Evolutionary conservation across 2,329 filamentous ascomycete species (phyloP), one percentile per base, ranked within the genome.

Genomic region (Xylaria arbuscula): DNA sequence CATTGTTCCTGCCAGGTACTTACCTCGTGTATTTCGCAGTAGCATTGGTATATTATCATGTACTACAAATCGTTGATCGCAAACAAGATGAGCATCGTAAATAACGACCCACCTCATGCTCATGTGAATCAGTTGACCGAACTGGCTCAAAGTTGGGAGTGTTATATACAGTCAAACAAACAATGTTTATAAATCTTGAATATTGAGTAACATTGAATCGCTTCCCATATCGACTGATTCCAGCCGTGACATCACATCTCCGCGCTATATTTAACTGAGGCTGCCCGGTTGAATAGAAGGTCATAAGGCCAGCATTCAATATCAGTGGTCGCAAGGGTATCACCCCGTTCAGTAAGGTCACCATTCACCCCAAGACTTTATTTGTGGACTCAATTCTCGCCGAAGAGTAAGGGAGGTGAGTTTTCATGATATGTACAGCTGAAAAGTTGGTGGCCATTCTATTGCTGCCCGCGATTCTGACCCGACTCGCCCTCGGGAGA

Each of bases 401-500:
- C 28, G 28, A 28, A 5, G 28, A 28, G 28, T 28, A 28, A 28
- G 28, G 5, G 28, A 28, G 28, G 45, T 1, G 34, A 42, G 11
- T 22, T 34, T 17, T 10, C 17, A 22, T 22, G 15, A 40, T 34
- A 66, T 51, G n/a, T 34, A 57, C 13, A 24, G 13, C 36, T 22
- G 51, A 60, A 42, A 34, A 2, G 11, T 7, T 34, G 47, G 15
- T 22, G 24, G 54, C 13, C 34, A 15, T 56, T 47, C 55, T 24
- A 60, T 38, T n/a, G 62, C 55, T 36, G 65, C 40, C 48, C 47
- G 4, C 53, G 54, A 24, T 40, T 45, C 50, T 62, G 55, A 51
- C 22, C 51, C 15, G 65, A 45, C 5, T 66, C 62, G 34, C 15
- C 36, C 40, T 63, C 62, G n/a, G 57, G 38, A 55, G 57, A 15